Evolutionary conservation across 352 stramenopile species (phyloP), one percentile per base, ranked within the genome.

Genomic region (Phytophthora idaei): DNA sequence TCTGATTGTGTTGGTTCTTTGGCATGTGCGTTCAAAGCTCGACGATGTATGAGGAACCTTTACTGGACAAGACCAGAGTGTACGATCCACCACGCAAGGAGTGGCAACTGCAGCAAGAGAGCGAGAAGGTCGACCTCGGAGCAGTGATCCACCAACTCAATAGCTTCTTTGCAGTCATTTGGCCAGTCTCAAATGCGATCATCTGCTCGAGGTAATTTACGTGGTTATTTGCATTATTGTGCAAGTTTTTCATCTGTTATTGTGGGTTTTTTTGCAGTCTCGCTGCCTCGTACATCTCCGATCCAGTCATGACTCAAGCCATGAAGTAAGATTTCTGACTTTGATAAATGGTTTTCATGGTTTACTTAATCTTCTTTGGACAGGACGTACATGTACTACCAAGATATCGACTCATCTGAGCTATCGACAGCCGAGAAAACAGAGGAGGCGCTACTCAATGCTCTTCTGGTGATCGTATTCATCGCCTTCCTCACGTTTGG

Each of bases 301-400:
- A 92, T 31, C 61, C 71, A 10, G 69, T 65, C 39, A 80, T 87
- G 57, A 69, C 75, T 46, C 62, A 66, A 25, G 75, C 83, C 2
- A 89, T 94, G 83, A 85, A 60, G 85, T 90, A 79, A 53, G 71
- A 32, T 29, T 55, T 31, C 31, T 21, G 15, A 14, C 28, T 45
- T 37, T 59, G 17, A 10, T 21, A 44, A 5, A 47, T 34, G 7
- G 2, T 37, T 44, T 46, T 52, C 57, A 2, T 42, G 36, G 11
- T 17, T 29, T 21, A 21, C 21, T 21, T 21, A 21, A 21, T 21
- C 21, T 21, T 21, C 21, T 21, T 21, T 21, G 21, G 21, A 21
- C 51, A 92, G 83, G 25, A 74, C 73, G 47, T 94, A 92, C 67
- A 90, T 94, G 81, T 92, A 90, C 59, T 93, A 90, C 65, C 80